Conservation (phyloP, 208 protist genomes). For the Phytomonas serpens region DNA sequence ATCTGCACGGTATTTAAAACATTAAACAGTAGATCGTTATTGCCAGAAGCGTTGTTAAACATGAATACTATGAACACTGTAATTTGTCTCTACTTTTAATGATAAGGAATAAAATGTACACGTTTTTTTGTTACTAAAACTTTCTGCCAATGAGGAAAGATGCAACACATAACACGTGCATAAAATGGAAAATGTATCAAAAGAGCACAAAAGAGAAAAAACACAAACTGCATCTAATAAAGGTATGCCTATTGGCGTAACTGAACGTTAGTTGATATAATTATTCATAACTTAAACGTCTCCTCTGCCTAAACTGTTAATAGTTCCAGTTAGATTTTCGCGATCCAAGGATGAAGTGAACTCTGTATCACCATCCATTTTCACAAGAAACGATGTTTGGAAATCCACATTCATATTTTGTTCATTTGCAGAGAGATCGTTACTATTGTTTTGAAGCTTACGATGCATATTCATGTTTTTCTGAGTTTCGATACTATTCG, state of each 20-base stretch:
- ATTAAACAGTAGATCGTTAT: neutral
- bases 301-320: neutral
- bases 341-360: slow-evolving; percentile 54
- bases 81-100: neutral
- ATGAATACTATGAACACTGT: neutral
- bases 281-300: neutral
- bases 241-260: neutral
- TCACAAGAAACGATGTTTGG: slow-evolving; percentile 64
- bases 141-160: neutral
- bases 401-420: slow-evolving; percentile 23
- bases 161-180: neutral
- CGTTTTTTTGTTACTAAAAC: neutral
- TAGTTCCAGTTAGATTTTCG: slow-evolving; percentile 27
- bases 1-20: slow-evolving; percentile 31
- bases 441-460: neutral
- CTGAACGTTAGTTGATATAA: neutral
- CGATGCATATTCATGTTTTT: neutral
- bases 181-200: neutral
- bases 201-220: neutral
- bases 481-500: neutral
- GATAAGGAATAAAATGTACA: neutral
- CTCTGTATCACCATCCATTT: slow-evolving; percentile 68
- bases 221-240: neutral
- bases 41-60: slow-evolving; percentile 5
- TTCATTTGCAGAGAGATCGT: neutral